phyloP scores from a whole-genome alignment of 2,329 filamentous ascomycete species.

The Sarocladium strictum region DNA sequence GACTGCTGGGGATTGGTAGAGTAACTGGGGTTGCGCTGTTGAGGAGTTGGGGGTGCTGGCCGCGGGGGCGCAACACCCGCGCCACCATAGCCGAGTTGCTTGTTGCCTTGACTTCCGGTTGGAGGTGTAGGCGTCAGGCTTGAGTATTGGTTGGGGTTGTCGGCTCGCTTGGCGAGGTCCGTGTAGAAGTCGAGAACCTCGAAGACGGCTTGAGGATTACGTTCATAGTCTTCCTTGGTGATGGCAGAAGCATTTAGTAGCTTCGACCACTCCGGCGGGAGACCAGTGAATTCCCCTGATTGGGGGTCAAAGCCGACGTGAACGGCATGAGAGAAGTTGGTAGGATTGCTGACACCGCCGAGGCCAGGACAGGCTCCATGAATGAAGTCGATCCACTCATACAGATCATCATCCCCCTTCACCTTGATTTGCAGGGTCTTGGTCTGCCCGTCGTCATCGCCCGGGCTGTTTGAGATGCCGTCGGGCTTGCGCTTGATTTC shows the following conservation, averaged over 20 bases:
- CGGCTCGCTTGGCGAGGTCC: constrained; percentile 69
- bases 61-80: constrained; percentile 62
- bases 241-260: constrained; percentile 93
- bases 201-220: constrained; percentile 82
- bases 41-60: constrained; percentile 44
- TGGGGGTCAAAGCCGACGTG: constrained; percentile 96
- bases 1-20: constrained; percentile 24
- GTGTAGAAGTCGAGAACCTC: constrained; percentile 83
- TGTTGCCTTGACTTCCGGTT: constrained; percentile 48
- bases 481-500: constrained; percentile 78
- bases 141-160: constrained; percentile 64
- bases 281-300: constrained; percentile 88
- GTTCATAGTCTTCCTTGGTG: constrained; percentile 97
- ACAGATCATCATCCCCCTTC: constrained; percentile 92
- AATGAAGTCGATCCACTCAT: constrained; percentile 98
- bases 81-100: constrained; percentile 52
- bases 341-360: constrained; percentile 97
- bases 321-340: constrained; percentile 94
- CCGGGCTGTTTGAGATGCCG: constrained; percentile 62
- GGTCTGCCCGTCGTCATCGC: constrained; percentile 72
- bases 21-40: constrained; percentile 39
- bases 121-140: constrained; percentile 64
- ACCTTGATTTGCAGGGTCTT: constrained; percentile 88
- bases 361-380: constrained; percentile 95
- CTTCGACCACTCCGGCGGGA: constrained; percentile 96